phyloP scores from a whole-genome alignment of 208 protist genomes.

The Trypanosoma platydactyli region DNA sequence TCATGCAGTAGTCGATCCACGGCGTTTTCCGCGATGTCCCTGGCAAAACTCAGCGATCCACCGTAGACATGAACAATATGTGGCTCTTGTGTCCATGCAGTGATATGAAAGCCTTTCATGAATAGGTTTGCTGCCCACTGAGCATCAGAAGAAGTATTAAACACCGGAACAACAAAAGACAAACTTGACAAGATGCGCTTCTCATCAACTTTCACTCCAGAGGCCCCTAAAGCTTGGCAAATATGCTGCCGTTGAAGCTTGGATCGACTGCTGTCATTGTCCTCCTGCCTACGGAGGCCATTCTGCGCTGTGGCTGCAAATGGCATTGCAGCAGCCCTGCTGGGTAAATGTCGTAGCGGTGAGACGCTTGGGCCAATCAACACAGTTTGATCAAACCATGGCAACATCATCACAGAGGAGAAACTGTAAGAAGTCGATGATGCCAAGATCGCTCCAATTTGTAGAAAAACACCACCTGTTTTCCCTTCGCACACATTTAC shows the following conservation, averaged over 20 bases:
- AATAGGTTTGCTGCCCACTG: constrained; percentile 52
- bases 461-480: background rate
- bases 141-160: constrained; percentile 35
- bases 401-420: constrained; percentile 58
- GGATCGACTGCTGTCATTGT: constrained; percentile 19
- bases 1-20: constrained; percentile 45
- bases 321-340: background rate
- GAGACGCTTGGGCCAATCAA: constrained; percentile 69
- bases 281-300: too few species aligned
- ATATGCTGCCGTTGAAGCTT: constrained; percentile 39
- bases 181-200: constrained; percentile 63
- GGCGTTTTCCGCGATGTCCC: constrained; percentile 56
- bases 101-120: constrained; percentile 51
- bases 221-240: constrained; percentile 31
- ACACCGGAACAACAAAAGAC: constrained; percentile 44
- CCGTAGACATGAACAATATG: constrained; percentile 74
- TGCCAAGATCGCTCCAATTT: constrained; percentile 36
- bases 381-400: constrained; percentile 74
- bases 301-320: background rate
- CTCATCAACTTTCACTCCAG: constrained; percentile 49
- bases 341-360: constrained; percentile 19
- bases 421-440: constrained; percentile 68
- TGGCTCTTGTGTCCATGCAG: constrained; percentile 16
- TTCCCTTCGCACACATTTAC: constrained; percentile 15
- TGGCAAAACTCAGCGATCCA: constrained; percentile 50